A percentile compares a stretch with the other conserved stretches of the same genome.
Conservation (phyloP, 169 alveolate genomes). For the Babesia sp. region DNA sequence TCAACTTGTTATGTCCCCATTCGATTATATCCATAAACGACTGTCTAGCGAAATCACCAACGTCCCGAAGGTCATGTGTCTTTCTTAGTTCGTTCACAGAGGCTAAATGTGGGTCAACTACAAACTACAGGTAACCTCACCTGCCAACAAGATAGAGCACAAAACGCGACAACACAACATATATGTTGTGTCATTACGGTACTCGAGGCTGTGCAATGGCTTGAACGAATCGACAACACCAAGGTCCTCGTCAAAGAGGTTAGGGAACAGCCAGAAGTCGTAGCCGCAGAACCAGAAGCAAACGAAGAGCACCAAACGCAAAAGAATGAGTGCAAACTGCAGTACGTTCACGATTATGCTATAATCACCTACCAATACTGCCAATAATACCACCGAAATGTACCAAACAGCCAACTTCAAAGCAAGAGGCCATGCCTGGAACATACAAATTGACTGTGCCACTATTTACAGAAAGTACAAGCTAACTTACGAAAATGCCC, state of each 20-base stretch:
- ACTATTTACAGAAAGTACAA: no score
- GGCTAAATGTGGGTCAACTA: slow-evolving; percentile 7
- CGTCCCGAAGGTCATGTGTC: slow-evolving; percentile 80
- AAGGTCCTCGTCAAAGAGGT: slow-evolving; percentile 84
- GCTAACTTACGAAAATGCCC: slow-evolving; percentile 72
- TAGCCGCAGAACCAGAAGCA: slow-evolving; percentile 83
- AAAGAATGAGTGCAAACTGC: slow-evolving; percentile 67
- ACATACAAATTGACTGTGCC: slow-evolving; percentile 77
- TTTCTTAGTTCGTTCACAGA: slow-evolving; percentile 80
- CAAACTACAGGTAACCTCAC: slow-evolving; percentile 15
- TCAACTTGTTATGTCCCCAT: slow-evolving; percentile 84
- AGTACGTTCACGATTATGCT: not conserved
- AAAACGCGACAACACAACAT: slow-evolving; percentile 75
- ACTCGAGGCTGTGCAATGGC: slow-evolving; percentile 74
- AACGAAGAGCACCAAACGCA: slow-evolving; percentile 74
- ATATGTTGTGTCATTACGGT: slow-evolving; percentile 73
- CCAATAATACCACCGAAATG: slow-evolving; percentile 76
- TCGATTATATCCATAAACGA: slow-evolving; percentile 83
- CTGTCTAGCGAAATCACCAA: slow-evolving; percentile 81
- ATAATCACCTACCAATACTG: slow-evolving; percentile 65
- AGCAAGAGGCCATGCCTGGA: slow-evolving; percentile 86
- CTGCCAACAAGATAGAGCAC: slow-evolving; percentile 81
- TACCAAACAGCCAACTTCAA: slow-evolving; percentile 83
- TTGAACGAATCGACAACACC: slow-evolving; percentile 85
- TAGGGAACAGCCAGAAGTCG: slow-evolving; percentile 85